Evolutionary conservation across 345 rosid genomes (phyloP), one percentile per base, ranked within the genome.

Genomic region (Eucalyptus sp.): DNA sequence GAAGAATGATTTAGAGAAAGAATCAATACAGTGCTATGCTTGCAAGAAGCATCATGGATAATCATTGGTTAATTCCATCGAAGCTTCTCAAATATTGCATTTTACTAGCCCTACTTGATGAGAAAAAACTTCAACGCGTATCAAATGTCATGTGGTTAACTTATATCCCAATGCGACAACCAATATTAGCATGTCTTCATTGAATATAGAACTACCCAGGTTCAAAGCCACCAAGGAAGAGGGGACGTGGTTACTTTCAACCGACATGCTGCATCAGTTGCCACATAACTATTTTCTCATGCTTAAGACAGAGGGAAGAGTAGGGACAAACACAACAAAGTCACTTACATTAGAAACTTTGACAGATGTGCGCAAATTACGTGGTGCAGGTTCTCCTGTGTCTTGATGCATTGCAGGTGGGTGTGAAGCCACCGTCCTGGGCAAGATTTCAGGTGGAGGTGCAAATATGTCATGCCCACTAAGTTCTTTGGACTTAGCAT

Each of bases 391-490:
- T 89, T 96, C 97, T 81, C 97, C 97, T 91, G 93, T 90, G 90
- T 94, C 92, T 86, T 97, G 94, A 91, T 94, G 96, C 84, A 94
- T 88, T 22, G 96, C 96, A 91, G 92, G 92, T 25, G 97, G 93
- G 8, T 96, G 95, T 31, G 88, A 94, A 46, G 92, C 87, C 71
- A 94, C 90, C 4, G 96, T 93, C 81, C 99, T 94, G 3, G 99
- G 98, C 89, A 94, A 91, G 62, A 97, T 98, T 93, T 98, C 99
- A 25, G 98, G 99, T 50, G 99, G 99, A 43, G 99, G 97, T 3
- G 99, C 99, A 91, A 98, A 98, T 91, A 98, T 98, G 93, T 98
- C 96, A 86, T 96, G 96, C 76, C 99, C 99, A 80, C 95, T 97
- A 33, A 98, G 97, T 93, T 98, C 99, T 94, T 94, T 97, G 88